Percentiles rank a stretch among this genome's conserved stretches.
phyloP scores from a whole-genome alignment of 75 land plant species.

The Isoetes taiwanensis region DNA sequence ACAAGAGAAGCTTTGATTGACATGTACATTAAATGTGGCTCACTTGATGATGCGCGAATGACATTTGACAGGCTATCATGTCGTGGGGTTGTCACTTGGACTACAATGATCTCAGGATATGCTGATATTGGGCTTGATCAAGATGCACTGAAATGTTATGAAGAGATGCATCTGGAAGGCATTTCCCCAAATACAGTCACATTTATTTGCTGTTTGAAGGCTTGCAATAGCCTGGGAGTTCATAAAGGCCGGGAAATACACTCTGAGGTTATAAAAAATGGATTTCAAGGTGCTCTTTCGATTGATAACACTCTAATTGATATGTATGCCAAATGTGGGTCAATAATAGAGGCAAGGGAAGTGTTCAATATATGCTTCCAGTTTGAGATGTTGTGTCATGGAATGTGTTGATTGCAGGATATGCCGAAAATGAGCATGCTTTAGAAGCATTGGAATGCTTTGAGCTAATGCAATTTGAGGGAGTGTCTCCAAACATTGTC shows the following conservation, averaged over 20 bases:
- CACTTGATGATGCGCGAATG: no score
- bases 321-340: constrained; percentile 18
- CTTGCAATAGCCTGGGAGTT: not conserved
- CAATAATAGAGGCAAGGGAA: constrained; percentile 1
- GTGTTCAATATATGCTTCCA: constrained; percentile 10
- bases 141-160: constrained; percentile 1
- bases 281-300: not conserved
- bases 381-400: constrained; percentile 20
- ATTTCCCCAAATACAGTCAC: not conserved
- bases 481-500: not conserved
- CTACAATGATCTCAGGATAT: no score
- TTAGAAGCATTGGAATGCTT: not conserved
- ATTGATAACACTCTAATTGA: constrained; percentile 18
- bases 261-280: not conserved
- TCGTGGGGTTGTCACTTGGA: no score
- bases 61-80: no score
- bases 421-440: not conserved
- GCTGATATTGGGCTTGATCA: not conserved
- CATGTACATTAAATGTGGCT: no score
- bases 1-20: no score
- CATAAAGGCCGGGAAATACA: not conserved
- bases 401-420: constrained; percentile 11
- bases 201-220: not conserved
- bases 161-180: not conserved
- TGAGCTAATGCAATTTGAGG: constrained; percentile 1